phyloP scores from a whole-genome alignment of 176 grass and related monocot species.

The Oryza nivara region DNA sequence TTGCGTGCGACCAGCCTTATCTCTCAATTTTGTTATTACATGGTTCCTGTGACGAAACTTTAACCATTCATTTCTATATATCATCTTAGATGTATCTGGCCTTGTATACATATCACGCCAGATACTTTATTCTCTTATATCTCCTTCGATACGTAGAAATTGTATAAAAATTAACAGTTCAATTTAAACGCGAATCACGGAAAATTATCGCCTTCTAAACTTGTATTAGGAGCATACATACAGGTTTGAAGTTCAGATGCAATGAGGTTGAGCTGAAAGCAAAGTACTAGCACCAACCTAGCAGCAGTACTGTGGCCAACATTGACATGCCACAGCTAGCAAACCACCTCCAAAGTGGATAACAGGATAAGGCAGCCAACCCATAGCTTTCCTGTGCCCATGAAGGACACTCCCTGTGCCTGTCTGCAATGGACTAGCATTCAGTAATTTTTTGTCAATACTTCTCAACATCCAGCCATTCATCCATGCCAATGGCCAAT shows the following conservation, averaged over 20 bases:
- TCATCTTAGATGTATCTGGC: background rate
- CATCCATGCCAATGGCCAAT: background rate
- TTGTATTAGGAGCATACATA: background rate
- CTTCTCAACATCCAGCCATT: background rate
- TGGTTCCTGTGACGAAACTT: background rate
- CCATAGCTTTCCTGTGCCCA: slow-evolving; percentile 17
- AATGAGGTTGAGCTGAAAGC: background rate
- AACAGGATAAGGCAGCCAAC: slow-evolving; percentile 34
- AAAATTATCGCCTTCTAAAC: background rate
- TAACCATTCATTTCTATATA: background rate
- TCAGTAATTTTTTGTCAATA: slow-evolving; percentile 14
- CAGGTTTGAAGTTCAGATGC: background rate
- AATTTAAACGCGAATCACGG: background rate
- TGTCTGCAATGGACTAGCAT: background rate
- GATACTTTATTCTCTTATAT: background rate
- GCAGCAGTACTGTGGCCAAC: background rate
- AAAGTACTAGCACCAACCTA: background rate
- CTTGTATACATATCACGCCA: background rate
- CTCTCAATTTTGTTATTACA: background rate
- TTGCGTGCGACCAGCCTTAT: background rate
- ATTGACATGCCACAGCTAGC: slow-evolving; percentile 18
- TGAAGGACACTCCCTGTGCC: background rate
- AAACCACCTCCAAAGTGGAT: slow-evolving; percentile 35
- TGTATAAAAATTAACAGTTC: background rate
- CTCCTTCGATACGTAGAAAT: background rate